Evolutionary conservation across 2,329 filamentous ascomycete genomes (phyloP), one percentile per base, ranked within the genome.

Genomic region (Penicillium palitans): DNA sequence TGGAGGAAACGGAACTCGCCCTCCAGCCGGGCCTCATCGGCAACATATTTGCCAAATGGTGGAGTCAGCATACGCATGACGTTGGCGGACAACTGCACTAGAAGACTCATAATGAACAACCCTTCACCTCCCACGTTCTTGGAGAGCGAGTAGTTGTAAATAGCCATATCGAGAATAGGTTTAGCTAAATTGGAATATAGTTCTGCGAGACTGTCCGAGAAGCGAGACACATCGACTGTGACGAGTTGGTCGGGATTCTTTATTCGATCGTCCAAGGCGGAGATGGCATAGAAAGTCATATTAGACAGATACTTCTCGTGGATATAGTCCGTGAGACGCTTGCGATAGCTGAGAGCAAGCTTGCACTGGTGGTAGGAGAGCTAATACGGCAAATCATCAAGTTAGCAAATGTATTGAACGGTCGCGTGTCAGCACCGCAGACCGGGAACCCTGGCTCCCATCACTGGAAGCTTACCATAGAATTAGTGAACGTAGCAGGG

Each of bases 201-300:
- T 74, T 98, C 93, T 1, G 95, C 93, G 61, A 98, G 78, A 67
- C 91, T 96, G 74, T 96, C 96, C 27, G 93, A 95, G 79, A 99
- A 99, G 69, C 95, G 93, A 61, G 93, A 90, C 10, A 99, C 91
- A 73, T 99, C 95, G 29, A 98, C 93, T 0, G 93, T 95, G 68
- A 99, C 96, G 44, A 99, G 84, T 77, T 99, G 95, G 72, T 99
- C 95, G 3, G 95, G 91, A 71, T 99, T 99, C 81, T 97, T 96
- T 83, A 99, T 96, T 72, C 95, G 87, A 73, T 99, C 95, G 70
- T 99, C 95, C 37, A 99, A 83, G 0, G 95, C 92, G 1, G 93
- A 96, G 52, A 99, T 89, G 3, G 92, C 93, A 74, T 99, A 99
- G 74, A 98, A 99, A 0, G 93, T 98, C 85, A 99, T 90, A 60